phyloP scores from a whole-genome alignment of 805 yeast genomes.

The Danielozyma ontarioensis region DNA sequence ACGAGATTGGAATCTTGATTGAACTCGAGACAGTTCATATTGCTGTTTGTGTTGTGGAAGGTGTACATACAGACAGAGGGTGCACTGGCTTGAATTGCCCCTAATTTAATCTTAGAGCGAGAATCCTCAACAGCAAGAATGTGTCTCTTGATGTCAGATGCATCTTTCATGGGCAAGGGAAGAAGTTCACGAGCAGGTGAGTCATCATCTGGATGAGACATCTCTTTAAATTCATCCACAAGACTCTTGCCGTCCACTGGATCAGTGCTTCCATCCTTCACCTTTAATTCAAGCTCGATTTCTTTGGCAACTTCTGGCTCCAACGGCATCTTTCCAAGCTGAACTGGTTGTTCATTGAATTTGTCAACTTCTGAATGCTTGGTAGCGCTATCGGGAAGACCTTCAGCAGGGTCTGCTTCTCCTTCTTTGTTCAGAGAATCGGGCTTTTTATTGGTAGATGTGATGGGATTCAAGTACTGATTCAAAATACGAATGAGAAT shows the following conservation, averaged over 20 bases:
- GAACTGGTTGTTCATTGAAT: slow-evolving; percentile 68
- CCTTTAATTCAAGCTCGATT: slow-evolving; percentile 75
- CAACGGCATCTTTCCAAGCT: slow-evolving; percentile 77
- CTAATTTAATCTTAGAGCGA: slow-evolving; percentile 65
- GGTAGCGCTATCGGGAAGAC: slow-evolving; percentile 42
- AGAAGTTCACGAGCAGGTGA: slow-evolving; percentile 70
- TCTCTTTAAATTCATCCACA: slow-evolving; percentile 60
- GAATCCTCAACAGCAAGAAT: slow-evolving; percentile 78
- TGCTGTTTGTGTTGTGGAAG: slow-evolving; percentile 90
- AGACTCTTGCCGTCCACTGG: slow-evolving; percentile 40
- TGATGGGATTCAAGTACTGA: slow-evolving; percentile 63
- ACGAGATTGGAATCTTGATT: slow-evolving; percentile 81
- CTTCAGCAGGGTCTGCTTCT: slow-evolving; percentile 48
- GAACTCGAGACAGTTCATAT: slow-evolving; percentile 80
- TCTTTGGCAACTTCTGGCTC: slow-evolving; percentile 84
- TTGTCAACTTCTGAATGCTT: slow-evolving; percentile 47
- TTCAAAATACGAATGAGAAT: slow-evolving; percentile 80
- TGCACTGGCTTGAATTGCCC: slow-evolving; percentile 67
- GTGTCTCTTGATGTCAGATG: slow-evolving; percentile 74
- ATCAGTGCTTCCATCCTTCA: slow-evolving; percentile 56
- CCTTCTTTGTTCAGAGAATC: slow-evolving; percentile 40
- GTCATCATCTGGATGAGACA: slow-evolving; percentile 51
- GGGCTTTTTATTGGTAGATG: slow-evolving; percentile 33
- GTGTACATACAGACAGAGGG: slow-evolving; percentile 98
- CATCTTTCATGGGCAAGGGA: slow-evolving; percentile 83